Base-by-base conservation (phyloP, 305 asterid species). In the Caryopteris hybrid region DNA sequence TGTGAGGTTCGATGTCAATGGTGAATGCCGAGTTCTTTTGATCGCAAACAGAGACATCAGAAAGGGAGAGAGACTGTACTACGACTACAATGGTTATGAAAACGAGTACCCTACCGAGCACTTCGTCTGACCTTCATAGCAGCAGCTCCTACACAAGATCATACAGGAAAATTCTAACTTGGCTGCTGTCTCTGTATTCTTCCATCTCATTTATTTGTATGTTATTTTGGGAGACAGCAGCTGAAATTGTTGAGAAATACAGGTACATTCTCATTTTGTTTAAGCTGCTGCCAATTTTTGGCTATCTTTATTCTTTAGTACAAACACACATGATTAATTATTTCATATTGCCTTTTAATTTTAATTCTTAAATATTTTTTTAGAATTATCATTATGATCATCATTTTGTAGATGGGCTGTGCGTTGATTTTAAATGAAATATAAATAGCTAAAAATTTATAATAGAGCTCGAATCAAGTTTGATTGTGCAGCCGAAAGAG, bases 21-120 rank as follows among this genome's bases (percentile, higher is more conserved):
- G 97, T 0, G 95, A 93, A 77, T 64, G 88, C 71, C 82, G 91
- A 9, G 97, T 85, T 47, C 80, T 93, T 21, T 68, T 90, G 73
- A 79, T 90, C 10, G 97, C 97, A 4, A 82, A 73, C 76, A 81
- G 95, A 74, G 96, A 93, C 71, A 93, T 93, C 62, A 64, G 73
- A 8, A 87, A 85, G 74, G 97, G 97, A 0, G 97, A 93, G 75
- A 79, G 97, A 70, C 69, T 90, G 42, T 93, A 93, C 69, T 88
- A 93, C 33, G 91, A 90, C 72, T 93, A 90, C 85, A 93, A 93
- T 6, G 99, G 92, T 17, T 88, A 86, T 61, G 95, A 85, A 73
- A 84, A 90, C 22, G 96, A 90, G 55, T 93, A 93, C 62, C 99
- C 99, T 47, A 93, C 99, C 0, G 86, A 87, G 58, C 94, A 93